Evolutionary conservation across 148 eudicot genomes (phyloP), one percentile per base, ranked within the genome.

Genomic region (Vaccinium macrocarpon): DNA sequence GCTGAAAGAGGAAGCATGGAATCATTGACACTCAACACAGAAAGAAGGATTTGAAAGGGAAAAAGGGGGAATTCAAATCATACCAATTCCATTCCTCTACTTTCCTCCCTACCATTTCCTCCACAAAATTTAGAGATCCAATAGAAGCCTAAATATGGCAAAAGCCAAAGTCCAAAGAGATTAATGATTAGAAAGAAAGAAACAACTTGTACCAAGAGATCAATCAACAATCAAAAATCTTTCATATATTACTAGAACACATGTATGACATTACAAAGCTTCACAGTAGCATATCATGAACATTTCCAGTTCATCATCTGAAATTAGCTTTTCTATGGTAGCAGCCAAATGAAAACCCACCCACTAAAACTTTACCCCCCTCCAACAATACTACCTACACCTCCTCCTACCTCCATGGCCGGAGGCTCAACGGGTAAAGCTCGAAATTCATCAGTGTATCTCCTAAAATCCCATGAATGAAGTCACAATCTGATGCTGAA

Each of bases 261-360:
- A 81, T 12, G 81, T 76, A 81, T 75, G 82, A 76, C 82, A 77
- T 64, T 74, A 79, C 80, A 80, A 27, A 56, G 29, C 76, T 84
- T 46, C 79, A 81, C 82, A 81, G 49, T 0, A 53, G 82, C 66
- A 46, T 68, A 84, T 71, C 82, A 81, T 76, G 82, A 84, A 84
- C 82, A 50, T 55, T 78, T 42, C 66, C 38, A 50, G 59, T 82
- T 55, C 85, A 84, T 84, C 62, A 78, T 56, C 82, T 66, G 76
- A 76, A 78, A 87, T 84, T 87, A 84, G 83, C 76, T 46, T 76
- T 46, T 84, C n/a, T 49, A 29, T 35, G 52, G 56, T 49, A 82
- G 55, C 1, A 14, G 46, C 57, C 42, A 53, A n/a, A 53, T 56
- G 9, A n/a, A 80, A 79, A 57, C 46, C 57, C 74, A 13, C 66